Evolutionary conservation across 768 basidiomycete species (phyloP).

Genomic region (Piloderma croceum): DNA sequence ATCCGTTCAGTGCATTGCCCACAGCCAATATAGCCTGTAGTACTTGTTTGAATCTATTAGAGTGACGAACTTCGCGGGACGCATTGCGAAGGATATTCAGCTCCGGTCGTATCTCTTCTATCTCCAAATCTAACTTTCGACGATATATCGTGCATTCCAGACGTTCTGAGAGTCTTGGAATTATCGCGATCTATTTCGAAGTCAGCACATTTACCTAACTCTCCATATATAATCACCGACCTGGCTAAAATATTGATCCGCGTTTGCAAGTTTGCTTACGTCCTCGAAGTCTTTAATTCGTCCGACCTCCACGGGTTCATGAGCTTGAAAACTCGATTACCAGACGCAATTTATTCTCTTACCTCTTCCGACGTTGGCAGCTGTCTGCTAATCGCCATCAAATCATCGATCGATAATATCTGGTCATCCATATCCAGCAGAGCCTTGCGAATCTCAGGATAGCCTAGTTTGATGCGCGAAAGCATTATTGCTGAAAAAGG

Average conservation of each 20-base stretch:
- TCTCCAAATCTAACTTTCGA: constrained; percentile 72
- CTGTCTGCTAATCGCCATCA: constrained; percentile 69
- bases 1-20: constrained; percentile 79
- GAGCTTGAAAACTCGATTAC: not conserved
- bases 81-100: constrained; percentile 68
- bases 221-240: constrained; percentile 31
- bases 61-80: constrained; percentile 60
- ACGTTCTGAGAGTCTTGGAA: constrained; percentile 70
- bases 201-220: constrained; percentile 7
- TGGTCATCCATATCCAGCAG: constrained; percentile 69
- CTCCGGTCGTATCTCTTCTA: constrained; percentile 81
- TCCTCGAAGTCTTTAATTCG: constrained; percentile 69
- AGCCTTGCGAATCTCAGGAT: constrained; percentile 62
- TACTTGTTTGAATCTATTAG: constrained; percentile 59
- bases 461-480: constrained; percentile 60
- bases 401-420: constrained; percentile 62
- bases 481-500: constrained; percentile 70
- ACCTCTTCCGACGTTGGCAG: constrained; percentile 84
- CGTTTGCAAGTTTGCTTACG: constrained; percentile 66
- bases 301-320: constrained; percentile 39
- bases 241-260: constrained; percentile 80
- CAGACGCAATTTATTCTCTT: constrained; percentile 5
- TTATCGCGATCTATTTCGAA: constrained; percentile 58
- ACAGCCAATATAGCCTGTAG: constrained; percentile 71
- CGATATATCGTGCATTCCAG: constrained; percentile 82